Percentiles rank a stretch among this genome's conserved stretches.
phyloP scores from a whole-genome alignment of 768 basidiomycete species.

The Naganishia vaughanmartiniae region DNA sequence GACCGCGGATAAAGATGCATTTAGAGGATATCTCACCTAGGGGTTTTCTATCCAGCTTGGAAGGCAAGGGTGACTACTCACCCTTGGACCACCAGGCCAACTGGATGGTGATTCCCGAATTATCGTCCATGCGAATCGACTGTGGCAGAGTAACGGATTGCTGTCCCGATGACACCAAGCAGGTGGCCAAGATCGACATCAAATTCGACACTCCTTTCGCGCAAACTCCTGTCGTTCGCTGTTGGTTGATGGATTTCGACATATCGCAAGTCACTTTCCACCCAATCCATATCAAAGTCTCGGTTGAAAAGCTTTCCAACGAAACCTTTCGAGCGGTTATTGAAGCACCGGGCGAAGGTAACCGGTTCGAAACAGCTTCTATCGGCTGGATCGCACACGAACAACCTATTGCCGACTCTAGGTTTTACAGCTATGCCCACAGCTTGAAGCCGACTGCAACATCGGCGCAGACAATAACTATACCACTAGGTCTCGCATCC shows the following conservation, averaged over 20 bases:
- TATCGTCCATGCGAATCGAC: neutral
- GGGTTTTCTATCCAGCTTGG: neutral
- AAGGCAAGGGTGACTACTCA: neutral
- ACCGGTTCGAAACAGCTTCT: neutral
- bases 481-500: neutral
- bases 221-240: neutral
- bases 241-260: neutral
- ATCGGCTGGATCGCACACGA: constrained; percentile 1
- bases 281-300: neutral
- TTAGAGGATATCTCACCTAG: neutral
- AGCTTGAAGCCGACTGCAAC: neutral
- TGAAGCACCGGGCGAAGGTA: neutral
- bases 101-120: neutral
- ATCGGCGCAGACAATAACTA: neutral
- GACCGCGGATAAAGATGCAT: neutral
- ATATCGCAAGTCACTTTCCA: neutral
- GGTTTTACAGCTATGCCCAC: neutral
- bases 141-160: neutral
- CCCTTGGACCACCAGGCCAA: neutral
- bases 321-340: neutral
- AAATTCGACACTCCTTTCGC: neutral
- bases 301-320: neutral
- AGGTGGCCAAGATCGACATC: neutral
- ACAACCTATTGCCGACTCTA: neutral
- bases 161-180: neutral